Base-by-base conservation (phyloP, 169 alveolate species). In the Sarcocystis neurona region DNA sequence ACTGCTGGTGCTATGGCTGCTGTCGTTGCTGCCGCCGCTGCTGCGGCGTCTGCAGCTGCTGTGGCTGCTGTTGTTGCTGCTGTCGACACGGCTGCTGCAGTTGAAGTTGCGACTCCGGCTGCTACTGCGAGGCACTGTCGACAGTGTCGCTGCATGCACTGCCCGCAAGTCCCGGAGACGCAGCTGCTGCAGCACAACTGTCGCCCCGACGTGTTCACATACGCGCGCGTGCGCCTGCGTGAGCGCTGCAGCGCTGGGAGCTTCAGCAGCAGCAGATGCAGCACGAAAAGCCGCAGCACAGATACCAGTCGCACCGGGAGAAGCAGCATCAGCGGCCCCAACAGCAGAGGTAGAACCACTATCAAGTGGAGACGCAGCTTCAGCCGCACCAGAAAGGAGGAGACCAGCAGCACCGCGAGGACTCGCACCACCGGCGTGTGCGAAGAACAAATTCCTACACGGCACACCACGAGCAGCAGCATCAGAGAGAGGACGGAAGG, bases 1-100 rank as follows among this genome's bases (percentile, higher is more conserved):
- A 41, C 56, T 74, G 44, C 84, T 74, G n/a, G 56, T 34, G 5
- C 53, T 74, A 30, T 50, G 32, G n/a, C 53, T 8, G n/a, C 84
- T 74, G n/a, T 50, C 2, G n/a, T 37, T 34, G 27, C 53, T 8
- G 41, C 84, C 41, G 44, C 53, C 2, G 44, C 84, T 74, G n/a
- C 84, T 74, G n/a, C 53, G 37, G 5, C 32, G 32, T 18, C 84
- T 74, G 0, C 47, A 27, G 43, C 34, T 72, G 48, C 85, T 72
- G 18, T 43, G 82, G 37, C 85, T 32, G 30, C 79, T 85, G 84
- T 58, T 53, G 74, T n/a, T n/a, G n/a, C n/a, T n/a, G n/a, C n/a
- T n/a, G n/a, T n/a, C n/a, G n/a, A n/a, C n/a, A n/a, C n/a, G n/a
- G n/a, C 77, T 44, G 56, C 77, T n/a, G 15, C 50, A 23, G 23